Evolutionary conservation across 202 grass and related monocot species (phyloP).

Genomic region (Setaria italica): DNA sequence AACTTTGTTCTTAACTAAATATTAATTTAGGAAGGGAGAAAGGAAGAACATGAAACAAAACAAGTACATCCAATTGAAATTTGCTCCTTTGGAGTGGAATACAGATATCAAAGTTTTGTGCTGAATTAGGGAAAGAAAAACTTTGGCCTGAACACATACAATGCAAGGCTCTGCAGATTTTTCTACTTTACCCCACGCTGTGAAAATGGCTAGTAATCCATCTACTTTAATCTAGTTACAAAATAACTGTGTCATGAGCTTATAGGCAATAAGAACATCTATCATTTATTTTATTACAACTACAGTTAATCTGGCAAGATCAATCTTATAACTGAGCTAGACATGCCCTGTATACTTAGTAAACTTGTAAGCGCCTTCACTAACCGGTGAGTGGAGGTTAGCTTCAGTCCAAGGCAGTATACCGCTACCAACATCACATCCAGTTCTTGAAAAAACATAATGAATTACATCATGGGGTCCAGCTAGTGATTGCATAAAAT

Average conservation of each 20-base stretch:
- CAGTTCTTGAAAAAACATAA: neutral
- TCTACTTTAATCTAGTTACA: neutral
- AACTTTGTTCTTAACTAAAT: neutral
- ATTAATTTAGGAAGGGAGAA: neutral
- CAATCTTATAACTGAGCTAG: slow-evolving; percentile 12
- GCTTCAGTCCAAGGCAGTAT: neutral
- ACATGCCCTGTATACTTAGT: neutral
- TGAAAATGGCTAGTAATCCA: neutral
- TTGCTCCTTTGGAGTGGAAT: neutral
- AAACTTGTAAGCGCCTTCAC: slow-evolving; percentile 21
- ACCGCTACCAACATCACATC: neutral
- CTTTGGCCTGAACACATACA: neutral
- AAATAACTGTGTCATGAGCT: neutral
- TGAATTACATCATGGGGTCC: neutral
- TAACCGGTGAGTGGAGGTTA: neutral
- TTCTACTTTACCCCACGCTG: neutral
- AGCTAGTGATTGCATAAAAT: neutral
- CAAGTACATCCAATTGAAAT: neutral
- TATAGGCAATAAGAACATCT: neutral
- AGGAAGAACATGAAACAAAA: neutral
- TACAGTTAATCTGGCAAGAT: neutral
- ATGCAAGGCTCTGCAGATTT: neutral
- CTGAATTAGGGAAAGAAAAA: neutral
- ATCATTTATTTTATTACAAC: neutral
- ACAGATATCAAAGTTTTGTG: neutral